Evolutionary conservation across 1,284 basidiomycete species (phyloP).

Genomic region (Exobasidium cylindrosporum): DNA sequence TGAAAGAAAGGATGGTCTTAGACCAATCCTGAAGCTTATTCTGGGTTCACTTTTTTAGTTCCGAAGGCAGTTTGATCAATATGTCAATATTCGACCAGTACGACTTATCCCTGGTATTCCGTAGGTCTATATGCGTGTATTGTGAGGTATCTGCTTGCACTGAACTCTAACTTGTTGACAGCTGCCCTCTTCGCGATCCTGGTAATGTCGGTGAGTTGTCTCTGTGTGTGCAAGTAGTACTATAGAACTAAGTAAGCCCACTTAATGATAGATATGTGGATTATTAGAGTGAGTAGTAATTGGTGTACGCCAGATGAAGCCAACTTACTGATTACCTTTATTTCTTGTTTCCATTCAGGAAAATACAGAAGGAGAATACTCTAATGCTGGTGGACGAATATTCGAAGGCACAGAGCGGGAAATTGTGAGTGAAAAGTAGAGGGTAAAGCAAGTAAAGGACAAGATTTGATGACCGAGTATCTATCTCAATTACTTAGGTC

Average conservation of each 20-base stretch:
- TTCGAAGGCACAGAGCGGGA: slow-evolving; percentile 56
- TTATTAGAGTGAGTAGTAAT: background rate
- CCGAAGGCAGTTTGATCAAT: slow-evolving; percentile 63
- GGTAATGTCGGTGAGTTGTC: slow-evolving; percentile 54
- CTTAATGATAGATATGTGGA: background rate
- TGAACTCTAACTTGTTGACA: background rate
- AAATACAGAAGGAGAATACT: slow-evolving; percentile 65
- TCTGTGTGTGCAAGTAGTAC: too few relatives aligned
- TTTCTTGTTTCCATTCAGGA: slow-evolving; percentile 60
- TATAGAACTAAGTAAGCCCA: too few relatives aligned
- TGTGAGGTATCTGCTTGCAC: background rate
- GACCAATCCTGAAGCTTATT: background rate
- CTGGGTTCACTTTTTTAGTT: slow-evolving; percentile 43
- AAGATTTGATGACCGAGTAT: too few relatives aligned
- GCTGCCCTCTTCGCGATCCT: slow-evolving; percentile 57
- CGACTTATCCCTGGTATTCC: slow-evolving; percentile 61
- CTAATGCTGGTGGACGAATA: slow-evolving; percentile 60
- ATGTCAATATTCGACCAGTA: slow-evolving; percentile 63
- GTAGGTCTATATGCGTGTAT: background rate
- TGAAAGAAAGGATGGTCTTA: background rate
- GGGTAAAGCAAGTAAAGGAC: too few relatives aligned
- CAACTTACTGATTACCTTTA: background rate
- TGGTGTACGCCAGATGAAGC: too few relatives aligned
- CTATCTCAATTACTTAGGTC: too few relatives aligned
- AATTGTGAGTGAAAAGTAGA: slow-evolving; percentile 45